Percentiles rank a stretch among this genome's conserved stretches.
Conservation (phyloP, 306 rosid genomes). For the Chamaecrista fasciculata region DNA sequence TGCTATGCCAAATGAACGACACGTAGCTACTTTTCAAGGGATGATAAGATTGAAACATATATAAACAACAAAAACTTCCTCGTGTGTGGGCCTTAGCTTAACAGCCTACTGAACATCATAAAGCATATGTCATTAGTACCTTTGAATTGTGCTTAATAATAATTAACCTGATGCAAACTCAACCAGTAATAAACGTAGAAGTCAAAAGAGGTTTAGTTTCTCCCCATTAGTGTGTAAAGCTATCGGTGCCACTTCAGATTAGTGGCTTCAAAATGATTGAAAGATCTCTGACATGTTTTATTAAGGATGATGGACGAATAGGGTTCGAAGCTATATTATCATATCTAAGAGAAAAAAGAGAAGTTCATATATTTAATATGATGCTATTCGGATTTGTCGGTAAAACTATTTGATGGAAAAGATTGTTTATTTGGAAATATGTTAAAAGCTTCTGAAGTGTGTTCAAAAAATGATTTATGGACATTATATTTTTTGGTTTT, state of each 20-base stretch:
- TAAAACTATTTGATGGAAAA: not conserved
- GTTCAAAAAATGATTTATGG: not conserved
- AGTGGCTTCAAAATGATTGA: not conserved
- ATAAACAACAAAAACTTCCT: conserved; percentile 12
- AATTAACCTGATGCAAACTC: conserved; percentile 16
- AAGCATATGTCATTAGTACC: not conserved
- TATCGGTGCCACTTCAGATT: conserved; percentile 2
- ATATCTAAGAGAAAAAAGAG: too few relatives aligned
- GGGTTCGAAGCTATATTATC: not conserved
- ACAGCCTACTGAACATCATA: conserved; percentile 11
- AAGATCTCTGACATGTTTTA: conserved; percentile 8
- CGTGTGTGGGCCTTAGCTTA: conserved; percentile 25
- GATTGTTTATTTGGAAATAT: not conserved
- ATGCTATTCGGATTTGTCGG: not conserved
- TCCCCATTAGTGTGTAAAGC: conserved; percentile 13
- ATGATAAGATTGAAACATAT: not conserved
- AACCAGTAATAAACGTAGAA: not conserved
- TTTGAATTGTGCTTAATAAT: not conserved
- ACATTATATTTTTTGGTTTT: not conserved
- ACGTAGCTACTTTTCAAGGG: not conserved
- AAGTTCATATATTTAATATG: too few relatives aligned
- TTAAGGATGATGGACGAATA: not conserved
- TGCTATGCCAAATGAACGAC: not conserved
- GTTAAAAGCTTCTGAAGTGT: not conserved
- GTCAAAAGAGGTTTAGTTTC: conserved; percentile 12